A percentile compares a stretch with the other conserved stretches of the same genome.
Conservation (phyloP, 2,329 filamentous ascomycete genomes). For the Penicillium aurantiogriseum region DNA sequence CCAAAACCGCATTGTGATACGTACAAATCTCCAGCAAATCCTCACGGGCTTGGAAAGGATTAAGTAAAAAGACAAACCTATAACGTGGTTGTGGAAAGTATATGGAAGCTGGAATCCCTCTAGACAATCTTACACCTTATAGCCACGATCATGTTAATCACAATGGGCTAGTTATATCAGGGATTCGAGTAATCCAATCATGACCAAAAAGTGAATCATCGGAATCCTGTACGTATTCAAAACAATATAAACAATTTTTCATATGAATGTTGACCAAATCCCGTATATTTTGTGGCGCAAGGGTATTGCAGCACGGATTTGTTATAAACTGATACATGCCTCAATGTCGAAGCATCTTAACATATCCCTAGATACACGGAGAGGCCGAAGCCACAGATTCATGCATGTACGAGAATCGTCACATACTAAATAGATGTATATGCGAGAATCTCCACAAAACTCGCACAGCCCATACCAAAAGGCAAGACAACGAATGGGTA, state of each 20-base stretch:
- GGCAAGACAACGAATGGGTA: background rate
- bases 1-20: background rate
- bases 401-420: background rate
- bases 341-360: background rate
- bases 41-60: too few relatives aligned
- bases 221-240: too few relatives aligned
- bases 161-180: background rate
- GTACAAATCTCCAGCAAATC: background rate
- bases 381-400: background rate
- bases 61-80: background rate
- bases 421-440: background rate
- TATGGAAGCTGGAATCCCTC: too few relatives aligned
- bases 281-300: background rate
- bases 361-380: background rate
- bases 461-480: background rate
- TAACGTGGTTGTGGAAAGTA: background rate
- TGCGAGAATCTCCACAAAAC: background rate
- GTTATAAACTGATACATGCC: background rate
- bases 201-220: background rate
- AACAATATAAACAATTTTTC: background rate
- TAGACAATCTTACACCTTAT: too few relatives aligned
- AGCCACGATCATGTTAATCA: too few relatives aligned
- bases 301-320: background rate
- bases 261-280: background rate
- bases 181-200: too few relatives aligned